Evolutionary conservation across 2,329 filamentous ascomycete species (phyloP).

Genomic region (Neoscytalidium dimidiatum): DNA sequence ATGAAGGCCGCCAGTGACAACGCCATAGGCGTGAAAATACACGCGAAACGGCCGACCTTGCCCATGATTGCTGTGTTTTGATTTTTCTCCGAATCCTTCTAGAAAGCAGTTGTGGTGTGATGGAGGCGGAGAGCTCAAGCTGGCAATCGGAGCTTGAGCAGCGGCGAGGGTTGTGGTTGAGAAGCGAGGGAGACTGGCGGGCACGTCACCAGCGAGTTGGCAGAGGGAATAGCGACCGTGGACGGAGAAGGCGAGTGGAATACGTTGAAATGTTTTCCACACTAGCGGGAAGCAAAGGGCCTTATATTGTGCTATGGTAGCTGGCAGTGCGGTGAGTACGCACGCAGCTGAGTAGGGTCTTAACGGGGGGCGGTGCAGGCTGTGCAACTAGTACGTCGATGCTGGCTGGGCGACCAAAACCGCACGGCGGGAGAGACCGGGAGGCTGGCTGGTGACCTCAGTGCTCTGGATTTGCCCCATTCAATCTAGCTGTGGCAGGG

Average conservation of each 20-base stretch:
- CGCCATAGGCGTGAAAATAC: constrained; percentile 83
- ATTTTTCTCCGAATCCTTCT: not conserved
- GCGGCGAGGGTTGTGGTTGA: not conserved
- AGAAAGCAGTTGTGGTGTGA: not conserved
- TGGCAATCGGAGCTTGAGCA: not conserved
- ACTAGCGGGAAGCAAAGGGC: not conserved
- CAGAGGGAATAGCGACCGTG: not conserved
- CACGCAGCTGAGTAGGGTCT: constrained; percentile 2
- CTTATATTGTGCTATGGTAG: constrained; percentile 1
- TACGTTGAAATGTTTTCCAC: not conserved
- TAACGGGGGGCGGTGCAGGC: constrained; percentile 11
- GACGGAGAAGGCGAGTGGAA: not conserved
- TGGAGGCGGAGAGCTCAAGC: not conserved
- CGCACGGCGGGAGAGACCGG: no score
- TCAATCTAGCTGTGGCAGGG: constrained; percentile 10
- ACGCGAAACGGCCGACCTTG: constrained; percentile 76
- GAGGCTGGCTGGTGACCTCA: not conserved
- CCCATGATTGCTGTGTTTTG: constrained; percentile 54
- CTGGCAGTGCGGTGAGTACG: constrained; percentile 4
- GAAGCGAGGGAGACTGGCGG: constrained; percentile 11
- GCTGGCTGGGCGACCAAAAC: not conserved
- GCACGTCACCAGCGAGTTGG: constrained; percentile 3
- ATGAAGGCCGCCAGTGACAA: constrained; percentile 78
- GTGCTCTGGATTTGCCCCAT: not conserved
- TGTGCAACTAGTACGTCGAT: not conserved